These are phyloP conservation scores for Talaromyces sp. DNA, from an alignment of 2,329 filamentous ascomycete genomes.

Conservation along the genomic window DNA sequence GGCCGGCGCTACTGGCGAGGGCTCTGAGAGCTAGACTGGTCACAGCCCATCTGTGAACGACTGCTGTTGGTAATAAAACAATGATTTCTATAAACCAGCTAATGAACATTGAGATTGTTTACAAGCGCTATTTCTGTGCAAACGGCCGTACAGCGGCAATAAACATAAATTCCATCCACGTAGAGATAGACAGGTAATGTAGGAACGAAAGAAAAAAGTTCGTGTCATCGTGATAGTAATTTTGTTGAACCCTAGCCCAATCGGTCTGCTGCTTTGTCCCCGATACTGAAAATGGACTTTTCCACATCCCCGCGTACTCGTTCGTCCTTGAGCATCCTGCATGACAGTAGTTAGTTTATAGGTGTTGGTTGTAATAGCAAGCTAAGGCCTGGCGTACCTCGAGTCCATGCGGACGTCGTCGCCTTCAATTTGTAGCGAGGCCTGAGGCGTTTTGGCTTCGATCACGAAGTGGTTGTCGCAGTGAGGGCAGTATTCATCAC, in stretches of 20 bases:
- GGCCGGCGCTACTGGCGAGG: conserved; percentile 40
- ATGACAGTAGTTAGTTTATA: not conserved
- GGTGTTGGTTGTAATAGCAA: not conserved
- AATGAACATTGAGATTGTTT: conserved; percentile 12
- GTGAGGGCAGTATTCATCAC: conserved; percentile 97
- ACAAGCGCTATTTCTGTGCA: conserved; percentile 12
- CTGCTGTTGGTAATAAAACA: conserved; percentile 6
- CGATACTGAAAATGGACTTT: conserved; percentile 69
- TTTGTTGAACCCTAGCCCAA: conserved; percentile 53
- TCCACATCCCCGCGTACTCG: conserved; percentile 57
- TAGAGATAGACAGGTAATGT: not conserved
- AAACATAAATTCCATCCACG: not conserved
- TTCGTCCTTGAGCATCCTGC: conserved; percentile 84
- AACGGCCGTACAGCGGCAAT: not conserved
- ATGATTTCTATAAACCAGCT: conserved; percentile 10
- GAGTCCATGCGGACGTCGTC: conserved; percentile 82
- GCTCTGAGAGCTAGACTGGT: conserved; percentile 18
- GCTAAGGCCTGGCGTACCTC: conserved; percentile 38
- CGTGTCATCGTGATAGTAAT: conserved; percentile 18
- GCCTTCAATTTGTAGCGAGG: conserved; percentile 79
- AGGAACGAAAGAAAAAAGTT: conserved; percentile 11
- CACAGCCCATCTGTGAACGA: not conserved
- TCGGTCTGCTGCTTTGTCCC: conserved; percentile 62
- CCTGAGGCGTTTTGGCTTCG: conserved; percentile 77
- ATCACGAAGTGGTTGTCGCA: conserved; percentile 98